A percentile compares a stretch with the other conserved stretches of the same genome.
Evolutionary conservation across 352 stramenopile species (phyloP).

Genomic region (Achlya hypogyna): DNA sequence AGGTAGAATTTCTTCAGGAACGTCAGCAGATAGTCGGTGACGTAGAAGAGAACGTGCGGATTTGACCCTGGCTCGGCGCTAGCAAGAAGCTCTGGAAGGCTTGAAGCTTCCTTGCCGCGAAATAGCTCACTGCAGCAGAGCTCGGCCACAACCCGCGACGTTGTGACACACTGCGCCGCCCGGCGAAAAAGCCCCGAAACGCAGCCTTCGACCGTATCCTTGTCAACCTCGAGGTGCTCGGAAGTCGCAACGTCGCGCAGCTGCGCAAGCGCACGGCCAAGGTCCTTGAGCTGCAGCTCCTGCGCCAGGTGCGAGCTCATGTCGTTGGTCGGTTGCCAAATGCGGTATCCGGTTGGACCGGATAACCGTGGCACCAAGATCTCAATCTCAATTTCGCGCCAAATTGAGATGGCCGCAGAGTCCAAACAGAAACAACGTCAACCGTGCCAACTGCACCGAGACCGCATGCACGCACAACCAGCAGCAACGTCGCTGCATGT

Average conservation of each 20-base stretch:
- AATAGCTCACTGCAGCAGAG: constrained; percentile 11
- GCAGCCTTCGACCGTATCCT: constrained; percentile 16
- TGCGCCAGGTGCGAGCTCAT: not conserved
- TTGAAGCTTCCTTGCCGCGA: not conserved
- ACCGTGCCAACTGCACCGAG: too few species aligned
- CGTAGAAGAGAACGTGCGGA: not conserved
- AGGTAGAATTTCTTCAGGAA: constrained; percentile 18
- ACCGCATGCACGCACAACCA: too few species aligned
- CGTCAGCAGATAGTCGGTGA: constrained; percentile 1
- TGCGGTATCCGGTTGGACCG: not conserved
- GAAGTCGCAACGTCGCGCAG: not conserved
- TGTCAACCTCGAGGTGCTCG: constrained; percentile 9
- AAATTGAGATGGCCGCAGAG: too few species aligned
- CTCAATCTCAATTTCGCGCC: too few species aligned
- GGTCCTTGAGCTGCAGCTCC: not conserved
- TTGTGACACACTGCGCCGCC: not conserved
- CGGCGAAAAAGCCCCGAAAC: constrained; percentile 12
- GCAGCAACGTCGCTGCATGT: too few species aligned
- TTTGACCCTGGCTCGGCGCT: not conserved
- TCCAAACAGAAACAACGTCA: too few species aligned
- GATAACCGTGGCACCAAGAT: too few species aligned
- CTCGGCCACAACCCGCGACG: constrained; percentile 4
- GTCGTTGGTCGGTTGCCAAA: not conserved
- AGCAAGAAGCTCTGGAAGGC: not conserved
- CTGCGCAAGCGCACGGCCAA: not conserved